Percentiles rank a stretch among this genome's conserved stretches.
These are phyloP conservation scores for Beauveria sp. DNA, from an alignment of 2,329 filamentous ascomycete species.

Conservation along the genomic window DNA sequence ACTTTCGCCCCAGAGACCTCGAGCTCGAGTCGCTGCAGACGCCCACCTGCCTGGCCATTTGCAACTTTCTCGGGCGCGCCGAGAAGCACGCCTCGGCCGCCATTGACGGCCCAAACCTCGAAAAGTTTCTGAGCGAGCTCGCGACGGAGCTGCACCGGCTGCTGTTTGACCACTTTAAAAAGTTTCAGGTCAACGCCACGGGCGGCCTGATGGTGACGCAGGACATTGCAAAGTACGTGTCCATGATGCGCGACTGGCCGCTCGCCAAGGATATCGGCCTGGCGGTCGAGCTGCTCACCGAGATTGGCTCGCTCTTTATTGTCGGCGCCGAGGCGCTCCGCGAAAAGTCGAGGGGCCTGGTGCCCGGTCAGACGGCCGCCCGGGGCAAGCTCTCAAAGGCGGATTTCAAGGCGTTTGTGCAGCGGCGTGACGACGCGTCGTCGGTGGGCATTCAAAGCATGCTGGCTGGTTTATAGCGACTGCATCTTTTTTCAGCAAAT, in stretches of 20 bases:
- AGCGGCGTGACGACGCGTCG: conserved; percentile 74
- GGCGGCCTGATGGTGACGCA: conserved; percentile 93
- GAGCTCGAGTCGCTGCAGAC: conserved; percentile 78
- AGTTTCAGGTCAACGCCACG: conserved; percentile 85
- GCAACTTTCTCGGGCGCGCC: conserved; percentile 67
- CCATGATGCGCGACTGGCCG: conserved; percentile 76
- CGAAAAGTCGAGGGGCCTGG: conserved; percentile 59
- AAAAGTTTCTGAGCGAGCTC: conserved; percentile 75
- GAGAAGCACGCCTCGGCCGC: conserved; percentile 56
- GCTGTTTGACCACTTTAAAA: conserved; percentile 88
- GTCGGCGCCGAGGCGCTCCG: conserved; percentile 73
- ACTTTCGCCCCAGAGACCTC: conserved; percentile 81
- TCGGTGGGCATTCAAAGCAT: conserved; percentile 78
- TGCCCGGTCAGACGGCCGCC: conserved; percentile 29
- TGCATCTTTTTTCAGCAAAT: background rate
- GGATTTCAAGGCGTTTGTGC: conserved; percentile 76
- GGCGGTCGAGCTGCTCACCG: conserved; percentile 76
- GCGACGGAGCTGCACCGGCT: conserved; percentile 69
- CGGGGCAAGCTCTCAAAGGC: conserved; percentile 54
- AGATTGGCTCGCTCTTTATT: conserved; percentile 94
- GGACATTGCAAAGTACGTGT: conserved; percentile 88
- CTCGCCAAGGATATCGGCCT: conserved; percentile 59
- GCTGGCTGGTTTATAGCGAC: conserved; percentile 51
- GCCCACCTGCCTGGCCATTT: conserved; percentile 73
- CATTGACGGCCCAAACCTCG: conserved; percentile 76